phyloP scores from a whole-genome alignment of 768 basidiomycete genomes.

The Pisolithus marmoratus region DNA sequence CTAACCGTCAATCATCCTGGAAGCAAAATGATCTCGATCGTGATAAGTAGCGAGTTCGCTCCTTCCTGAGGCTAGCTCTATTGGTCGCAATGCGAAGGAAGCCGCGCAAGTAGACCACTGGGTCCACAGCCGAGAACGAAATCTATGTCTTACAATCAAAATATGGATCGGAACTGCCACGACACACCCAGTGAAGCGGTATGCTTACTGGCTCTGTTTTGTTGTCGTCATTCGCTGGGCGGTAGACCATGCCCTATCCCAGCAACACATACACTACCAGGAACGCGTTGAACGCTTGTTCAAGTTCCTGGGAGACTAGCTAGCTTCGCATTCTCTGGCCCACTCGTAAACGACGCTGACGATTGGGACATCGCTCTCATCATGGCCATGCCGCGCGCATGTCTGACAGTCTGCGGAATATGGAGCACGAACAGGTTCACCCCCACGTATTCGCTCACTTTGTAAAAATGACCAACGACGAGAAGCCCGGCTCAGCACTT shows the following conservation, averaged over 20 bases:
- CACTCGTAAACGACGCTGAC: neutral
- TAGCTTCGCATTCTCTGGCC: neutral
- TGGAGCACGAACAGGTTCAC: neutral
- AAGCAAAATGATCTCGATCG: neutral
- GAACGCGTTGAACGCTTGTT: neutral
- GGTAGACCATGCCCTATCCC: neutral
- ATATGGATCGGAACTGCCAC: neutral
- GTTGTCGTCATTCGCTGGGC: neutral
- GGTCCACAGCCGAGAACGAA: conserved; percentile 7
- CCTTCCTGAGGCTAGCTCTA: neutral
- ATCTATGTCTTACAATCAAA: neutral
- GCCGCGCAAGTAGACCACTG: conserved; percentile 4
- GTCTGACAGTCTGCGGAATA: neutral
- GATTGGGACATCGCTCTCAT: neutral
- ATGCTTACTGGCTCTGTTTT: neutral
- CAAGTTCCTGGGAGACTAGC: neutral
- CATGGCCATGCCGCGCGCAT: neutral
- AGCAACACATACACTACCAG: neutral
- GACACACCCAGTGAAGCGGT: neutral
- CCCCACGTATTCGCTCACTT: too few species aligned
- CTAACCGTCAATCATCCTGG: too few species aligned
- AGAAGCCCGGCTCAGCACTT: too few species aligned
- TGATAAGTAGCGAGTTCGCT: conserved; percentile 1
- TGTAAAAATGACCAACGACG: too few species aligned
- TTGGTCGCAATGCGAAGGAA: conserved; percentile 1